Evolutionary conservation across 176 grass and related monocot species (phyloP), one percentile per base, ranked within the genome.

Genomic region (Bromus sterilis): DNA sequence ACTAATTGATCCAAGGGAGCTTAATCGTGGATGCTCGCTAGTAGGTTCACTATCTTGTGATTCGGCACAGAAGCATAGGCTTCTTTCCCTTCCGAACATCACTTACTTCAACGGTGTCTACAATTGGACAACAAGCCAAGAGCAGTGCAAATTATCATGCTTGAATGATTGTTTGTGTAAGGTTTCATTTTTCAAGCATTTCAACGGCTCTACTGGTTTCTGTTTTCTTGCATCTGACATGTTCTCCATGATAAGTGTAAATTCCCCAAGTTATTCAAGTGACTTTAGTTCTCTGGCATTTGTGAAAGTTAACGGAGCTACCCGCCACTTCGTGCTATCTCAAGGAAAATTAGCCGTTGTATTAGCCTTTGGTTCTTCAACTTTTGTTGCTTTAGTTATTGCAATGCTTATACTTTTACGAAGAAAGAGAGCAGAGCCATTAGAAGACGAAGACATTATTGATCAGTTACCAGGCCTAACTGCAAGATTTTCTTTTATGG

Each of bases 151-250:
- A 84, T 15, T 51, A 43, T 61, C 51, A n/a, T 91, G 88, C 70
- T 75, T 89, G 36, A 36, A 67, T 41, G 87, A 81, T 21, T 94
- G 92, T 80, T 86, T 70, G 25, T 91, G 92, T 16, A 57, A 64
- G 71, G 70, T 58, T 78, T 75, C 79, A 25, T 86, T 94, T n/a
- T 89, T 91, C 68, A 23, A 83, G 1, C n/a, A 48, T 0, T 14
- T 0, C 9, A 6, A 84, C 40, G 31, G 3, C 64, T 85, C 80
- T n/a, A 65, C 70, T 26, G 78, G 77, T 67, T 74, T 11, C 20
- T 92, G 82, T 66, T 85, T 62, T 68, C 30, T 88, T 58, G 44
- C 28, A 29, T 77, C 57, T 39, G 74, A 81, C 2, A 25, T 84
- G 0, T 89, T 91, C 77, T 86, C 89, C 3, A 77, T 94, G 41